phyloP scores from a whole-genome alignment of 2,329 filamentous ascomycete species.

The Thelonectria blattea region DNA sequence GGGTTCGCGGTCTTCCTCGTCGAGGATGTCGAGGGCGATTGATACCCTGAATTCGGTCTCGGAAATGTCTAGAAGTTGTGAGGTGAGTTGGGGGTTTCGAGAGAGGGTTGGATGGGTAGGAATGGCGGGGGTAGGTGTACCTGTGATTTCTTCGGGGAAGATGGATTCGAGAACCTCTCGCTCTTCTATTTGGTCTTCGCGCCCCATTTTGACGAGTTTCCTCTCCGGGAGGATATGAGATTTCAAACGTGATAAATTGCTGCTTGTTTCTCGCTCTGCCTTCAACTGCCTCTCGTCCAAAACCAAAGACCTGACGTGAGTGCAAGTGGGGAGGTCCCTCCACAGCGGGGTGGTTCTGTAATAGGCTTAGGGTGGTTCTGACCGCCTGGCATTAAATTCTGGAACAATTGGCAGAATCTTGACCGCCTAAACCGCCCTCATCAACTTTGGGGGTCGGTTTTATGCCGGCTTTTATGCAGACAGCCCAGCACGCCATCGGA shows the following conservation, averaged over 20 bases:
- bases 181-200: constrained; percentile 93
- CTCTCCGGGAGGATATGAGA: constrained; percentile 5
- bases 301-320: constrained; percentile 25
- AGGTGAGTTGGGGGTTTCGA: constrained; percentile 21
- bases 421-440: constrained; percentile 7
- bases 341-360: constrained; percentile 38
- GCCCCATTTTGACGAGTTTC: constrained; percentile 57
- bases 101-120: constrained; percentile 2
- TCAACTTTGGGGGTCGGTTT: background rate
- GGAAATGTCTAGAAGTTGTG: constrained; percentile 71
- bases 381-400: constrained; percentile 45
- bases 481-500: constrained; percentile 12
- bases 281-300: constrained; percentile 19
- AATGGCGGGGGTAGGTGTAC: constrained; percentile 58
- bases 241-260: background rate
- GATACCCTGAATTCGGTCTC: constrained; percentile 88
- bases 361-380: constrained; percentile 35
- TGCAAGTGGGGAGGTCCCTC: constrained; percentile 33
- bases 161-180: constrained; percentile 98
- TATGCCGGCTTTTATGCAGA: constrained; percentile 6
- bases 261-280: constrained; percentile 1
- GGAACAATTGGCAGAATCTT: constrained; percentile 19
- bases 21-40: constrained; percentile 79
- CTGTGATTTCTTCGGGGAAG: constrained; percentile 96
- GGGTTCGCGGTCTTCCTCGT: constrained; percentile 68